Evolutionary conservation across 257 asterid genomes (phyloP).

Genomic region (Solanum ossicruentum): DNA sequence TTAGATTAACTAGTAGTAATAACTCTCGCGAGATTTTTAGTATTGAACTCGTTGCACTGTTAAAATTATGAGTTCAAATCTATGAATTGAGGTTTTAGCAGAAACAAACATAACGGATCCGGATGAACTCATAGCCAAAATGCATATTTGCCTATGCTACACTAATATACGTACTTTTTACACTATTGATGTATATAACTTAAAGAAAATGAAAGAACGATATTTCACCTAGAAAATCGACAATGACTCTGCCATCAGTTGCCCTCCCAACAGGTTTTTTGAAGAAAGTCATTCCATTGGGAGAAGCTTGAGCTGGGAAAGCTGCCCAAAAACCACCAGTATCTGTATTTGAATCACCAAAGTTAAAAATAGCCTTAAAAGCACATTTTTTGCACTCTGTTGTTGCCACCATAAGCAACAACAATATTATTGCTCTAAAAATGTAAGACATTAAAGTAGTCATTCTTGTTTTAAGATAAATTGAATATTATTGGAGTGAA

Average conservation of each 20-base stretch:
- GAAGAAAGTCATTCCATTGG: slow-evolving; percentile 76
- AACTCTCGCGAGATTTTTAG: neutral
- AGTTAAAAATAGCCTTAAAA: slow-evolving; percentile 57
- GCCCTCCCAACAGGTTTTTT: slow-evolving; percentile 63
- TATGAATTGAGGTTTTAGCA: too few species aligned
- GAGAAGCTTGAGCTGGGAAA: slow-evolving; percentile 49
- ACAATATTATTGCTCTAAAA: slow-evolving; percentile 1
- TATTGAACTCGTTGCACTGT: neutral
- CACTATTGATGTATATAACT: neutral
- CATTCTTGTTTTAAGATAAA: neutral
- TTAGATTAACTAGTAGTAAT: neutral
- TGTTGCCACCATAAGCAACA: neutral
- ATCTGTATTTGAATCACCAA: slow-evolving; percentile 75
- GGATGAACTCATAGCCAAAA: too few species aligned
- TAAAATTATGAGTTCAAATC: neutral
- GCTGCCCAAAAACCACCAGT: slow-evolving; percentile 81
- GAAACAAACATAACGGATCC: too few species aligned
- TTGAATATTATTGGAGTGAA: neutral
- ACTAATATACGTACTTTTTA: too few species aligned
- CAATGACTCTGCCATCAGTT: slow-evolving; percentile 68
- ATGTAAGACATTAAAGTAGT: neutral
- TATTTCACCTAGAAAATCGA: slow-evolving; percentile 65
- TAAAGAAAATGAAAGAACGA: neutral
- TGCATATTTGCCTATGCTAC: neutral
- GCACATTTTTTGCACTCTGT: slow-evolving; percentile 18